Evolutionary conservation across 495 filamentous ascomycete genomes (phyloP), one percentile per base, ranked within the genome.

Genomic region (Penicillium tannophilum): DNA sequence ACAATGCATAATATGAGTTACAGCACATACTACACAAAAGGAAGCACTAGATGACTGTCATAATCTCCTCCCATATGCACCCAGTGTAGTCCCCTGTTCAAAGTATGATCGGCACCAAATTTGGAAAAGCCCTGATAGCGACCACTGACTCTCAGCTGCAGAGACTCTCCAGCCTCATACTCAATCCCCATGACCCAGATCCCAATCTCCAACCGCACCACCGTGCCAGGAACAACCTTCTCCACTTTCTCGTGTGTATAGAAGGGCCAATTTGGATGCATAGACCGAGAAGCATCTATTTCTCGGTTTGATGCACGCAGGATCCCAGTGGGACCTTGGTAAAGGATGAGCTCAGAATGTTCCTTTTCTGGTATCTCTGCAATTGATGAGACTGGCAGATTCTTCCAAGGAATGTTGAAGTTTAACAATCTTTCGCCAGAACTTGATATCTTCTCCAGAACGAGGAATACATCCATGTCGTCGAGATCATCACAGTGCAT

Each of bases 381-480:
- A 30, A 62, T 58, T 10, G 52, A 53, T 1, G 31, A 24, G 26
- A 62, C 45, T 0, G 54, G 60, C 8, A 62, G 30, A 17, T 61
- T 61, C 20, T 26, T 47, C 50, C 56, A 59, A 2, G 72, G 69
- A 45, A 77, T 62, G 51, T 74, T 72, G 19, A 66, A 28, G 31
- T 66, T 58, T 17, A 64, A 19, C 1, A 76, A 49, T 1, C 60
- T 20, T n/a, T 66, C 61, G 0, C 73, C 74, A 44, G 57, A 33
- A 20, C 17, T 51, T 43, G 66, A 63, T 6, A 62, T 57, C 63
- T 81, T 81, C 0, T 74, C 73, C 1, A 79, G 43, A 10, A 69
- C 62, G 6, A 79, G 64, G 51, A 72, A 76, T 2, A 77, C 71
- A 24, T 69, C 66, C 47, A 79, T 69, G 46, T 81, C 77, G 44